Evolutionary conservation across 2,329 filamentous ascomycete species (phyloP).

Genomic region (Clonostachys byssicola): DNA sequence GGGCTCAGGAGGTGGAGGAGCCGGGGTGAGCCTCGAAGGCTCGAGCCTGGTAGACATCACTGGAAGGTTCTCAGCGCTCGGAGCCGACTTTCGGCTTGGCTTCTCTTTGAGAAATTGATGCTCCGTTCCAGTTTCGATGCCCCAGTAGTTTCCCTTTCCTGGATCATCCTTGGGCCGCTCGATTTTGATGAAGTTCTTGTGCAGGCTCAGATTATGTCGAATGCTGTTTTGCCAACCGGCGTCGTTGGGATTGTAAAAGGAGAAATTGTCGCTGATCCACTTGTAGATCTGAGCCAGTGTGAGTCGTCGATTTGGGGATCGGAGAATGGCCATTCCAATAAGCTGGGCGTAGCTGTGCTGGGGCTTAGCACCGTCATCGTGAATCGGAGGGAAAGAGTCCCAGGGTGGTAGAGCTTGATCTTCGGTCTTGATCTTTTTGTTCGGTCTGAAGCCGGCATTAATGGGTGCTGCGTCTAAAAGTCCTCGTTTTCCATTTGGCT

Average conservation of each 20-base stretch:
- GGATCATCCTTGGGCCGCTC: slow-evolving; percentile 95
- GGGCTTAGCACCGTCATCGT: slow-evolving; percentile 86
- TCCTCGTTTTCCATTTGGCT: slow-evolving; percentile 52
- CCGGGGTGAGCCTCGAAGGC: slow-evolving; percentile 35
- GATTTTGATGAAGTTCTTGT: slow-evolving; percentile 95
- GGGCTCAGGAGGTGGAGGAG: slow-evolving; percentile 34
- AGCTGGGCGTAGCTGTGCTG: slow-evolving; percentile 90
- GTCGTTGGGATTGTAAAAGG: slow-evolving; percentile 80
- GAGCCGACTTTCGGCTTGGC: slow-evolving; percentile 54
- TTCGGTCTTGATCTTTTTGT: slow-evolving; percentile 66
- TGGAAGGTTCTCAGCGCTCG: slow-evolving; percentile 51
- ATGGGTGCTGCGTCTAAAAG: slow-evolving; percentile 71
- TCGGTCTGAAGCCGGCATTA: slow-evolving; percentile 55
- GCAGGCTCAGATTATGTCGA: slow-evolving; percentile 92
- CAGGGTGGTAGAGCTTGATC: slow-evolving; percentile 41
- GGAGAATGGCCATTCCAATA: slow-evolving; percentile 94
- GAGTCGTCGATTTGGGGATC: slow-evolving; percentile 75
- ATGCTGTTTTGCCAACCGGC: slow-evolving; percentile 99
- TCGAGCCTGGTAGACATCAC: slow-evolving; percentile 55
- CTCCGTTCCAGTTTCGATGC: slow-evolving; percentile 86
- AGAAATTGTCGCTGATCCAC: slow-evolving; percentile 96
- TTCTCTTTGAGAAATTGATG: slow-evolving; percentile 87
- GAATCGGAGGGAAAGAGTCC: slow-evolving; percentile 63
- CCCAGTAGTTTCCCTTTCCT: slow-evolving; percentile 97
- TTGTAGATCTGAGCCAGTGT: slow-evolving; percentile 97